Conservation (phyloP, 2,329 filamentous ascomycete species). For the Intubia oerlemansii region DNA sequence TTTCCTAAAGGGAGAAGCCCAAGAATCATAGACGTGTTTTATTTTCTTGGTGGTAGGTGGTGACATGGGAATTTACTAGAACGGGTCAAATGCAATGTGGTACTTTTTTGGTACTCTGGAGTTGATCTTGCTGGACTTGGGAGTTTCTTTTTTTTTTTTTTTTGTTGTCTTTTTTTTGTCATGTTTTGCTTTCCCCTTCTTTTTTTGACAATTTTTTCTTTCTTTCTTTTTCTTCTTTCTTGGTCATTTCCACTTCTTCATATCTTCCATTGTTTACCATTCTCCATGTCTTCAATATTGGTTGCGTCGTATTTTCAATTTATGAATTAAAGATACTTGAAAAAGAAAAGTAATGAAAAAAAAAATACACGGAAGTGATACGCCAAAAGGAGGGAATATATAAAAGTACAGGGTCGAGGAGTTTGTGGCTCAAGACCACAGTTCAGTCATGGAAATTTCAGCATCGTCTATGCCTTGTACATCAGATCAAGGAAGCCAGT, state of each 20-base stretch:
- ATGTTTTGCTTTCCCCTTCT: conserved; percentile 1
- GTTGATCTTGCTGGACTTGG: too few species aligned
- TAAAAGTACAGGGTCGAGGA: too few species aligned
- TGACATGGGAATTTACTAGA: too few species aligned
- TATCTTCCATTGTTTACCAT: background rate
- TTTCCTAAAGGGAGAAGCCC: too few species aligned
- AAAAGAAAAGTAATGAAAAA: background rate
- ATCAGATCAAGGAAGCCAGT: conserved; percentile 80
- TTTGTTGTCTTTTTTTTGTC: background rate
- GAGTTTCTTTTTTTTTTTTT: background rate
- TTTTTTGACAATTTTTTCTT: background rate
- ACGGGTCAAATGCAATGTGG: too few species aligned
- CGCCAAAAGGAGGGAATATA: too few species aligned
- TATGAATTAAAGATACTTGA: background rate
- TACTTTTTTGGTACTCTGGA: too few species aligned
- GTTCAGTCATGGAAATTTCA: too few species aligned
- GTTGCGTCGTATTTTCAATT: background rate
- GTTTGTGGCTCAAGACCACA: too few species aligned
- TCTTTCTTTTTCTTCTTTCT: conserved; percentile 1
- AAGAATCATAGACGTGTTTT: too few species aligned
- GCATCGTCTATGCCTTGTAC: conserved; percentile 51
- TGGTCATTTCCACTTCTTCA: background rate
- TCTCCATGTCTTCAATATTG: background rate
- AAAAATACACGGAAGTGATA: too few species aligned
- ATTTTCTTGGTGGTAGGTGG: too few species aligned